Percentiles rank a stretch among this genome's conserved stretches.
Conservation (phyloP, 768 basidiomycete genomes). For the Saitozyma podzolica region DNA sequence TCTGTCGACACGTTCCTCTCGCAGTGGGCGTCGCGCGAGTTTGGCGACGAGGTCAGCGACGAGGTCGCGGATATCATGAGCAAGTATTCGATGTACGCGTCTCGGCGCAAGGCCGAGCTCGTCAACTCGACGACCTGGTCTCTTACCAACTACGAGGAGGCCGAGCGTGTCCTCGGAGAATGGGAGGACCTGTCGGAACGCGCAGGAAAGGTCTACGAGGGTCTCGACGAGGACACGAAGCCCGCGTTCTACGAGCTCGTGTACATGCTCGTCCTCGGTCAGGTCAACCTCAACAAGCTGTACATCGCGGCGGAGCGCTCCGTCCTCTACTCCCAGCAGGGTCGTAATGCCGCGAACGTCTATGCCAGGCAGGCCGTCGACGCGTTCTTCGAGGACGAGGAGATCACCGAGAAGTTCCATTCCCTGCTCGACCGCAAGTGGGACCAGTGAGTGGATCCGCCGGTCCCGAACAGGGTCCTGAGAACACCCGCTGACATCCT, state of each 20-base stretch:
- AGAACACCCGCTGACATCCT: conserved; percentile 14
- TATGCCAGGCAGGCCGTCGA: conserved; percentile 61
- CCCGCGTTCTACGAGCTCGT: conserved; percentile 73
- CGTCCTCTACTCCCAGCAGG: conserved; percentile 66
- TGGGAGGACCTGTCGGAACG: conserved; percentile 59
- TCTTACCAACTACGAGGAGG: conserved; percentile 67
- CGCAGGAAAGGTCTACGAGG: conserved; percentile 62
- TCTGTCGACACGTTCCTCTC: conserved; percentile 62
- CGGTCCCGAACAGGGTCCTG: not conserved
- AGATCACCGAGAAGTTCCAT: conserved; percentile 66
- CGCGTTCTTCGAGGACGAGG: conserved; percentile 64
- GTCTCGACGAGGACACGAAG: conserved; percentile 57
- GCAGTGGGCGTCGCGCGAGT: conserved; percentile 67
- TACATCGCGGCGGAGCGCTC: conserved; percentile 56
- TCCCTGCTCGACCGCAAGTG: conserved; percentile 64
- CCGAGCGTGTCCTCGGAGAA: conserved; percentile 60
- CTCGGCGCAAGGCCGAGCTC: conserved; percentile 67
- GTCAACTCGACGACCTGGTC: conserved; percentile 65
- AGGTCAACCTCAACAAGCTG: conserved; percentile 61
- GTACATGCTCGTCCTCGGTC: conserved; percentile 55
- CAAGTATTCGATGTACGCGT: conserved; percentile 31
- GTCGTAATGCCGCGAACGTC: conserved; percentile 63
- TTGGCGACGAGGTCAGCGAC: conserved; percentile 56
- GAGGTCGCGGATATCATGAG: conserved; percentile 60
- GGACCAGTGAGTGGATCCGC: conserved; percentile 58